Conservation (phyloP, 768 basidiomycete genomes). For the Tricholomella constricta region DNA sequence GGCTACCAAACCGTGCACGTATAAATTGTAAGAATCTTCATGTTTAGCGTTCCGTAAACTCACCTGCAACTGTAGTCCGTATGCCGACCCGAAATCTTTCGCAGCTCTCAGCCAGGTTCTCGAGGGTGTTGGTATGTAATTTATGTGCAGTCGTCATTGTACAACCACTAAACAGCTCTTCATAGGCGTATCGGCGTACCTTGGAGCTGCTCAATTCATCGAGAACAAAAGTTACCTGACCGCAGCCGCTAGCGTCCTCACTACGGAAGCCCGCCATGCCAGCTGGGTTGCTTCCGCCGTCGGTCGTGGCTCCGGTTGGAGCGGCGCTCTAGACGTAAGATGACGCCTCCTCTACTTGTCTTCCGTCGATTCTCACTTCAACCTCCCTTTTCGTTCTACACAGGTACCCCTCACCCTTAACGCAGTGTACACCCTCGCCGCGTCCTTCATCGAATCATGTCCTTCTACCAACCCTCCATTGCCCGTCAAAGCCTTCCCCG, state of each 20-base stretch:
- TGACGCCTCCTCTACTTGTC: conserved; percentile 7
- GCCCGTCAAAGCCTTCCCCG: conserved; percentile 54
- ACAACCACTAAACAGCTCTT: not conserved
- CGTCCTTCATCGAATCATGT: conserved; percentile 54
- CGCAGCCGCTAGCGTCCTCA: conserved; percentile 56
- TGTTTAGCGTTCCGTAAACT: not conserved
- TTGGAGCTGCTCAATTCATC: conserved; percentile 54
- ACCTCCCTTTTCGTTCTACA: not conserved
- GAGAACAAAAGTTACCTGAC: conserved; percentile 47
- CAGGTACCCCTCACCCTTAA: conserved; percentile 34
- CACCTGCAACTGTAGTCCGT: conserved; percentile 36
- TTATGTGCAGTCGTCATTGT: not conserved
- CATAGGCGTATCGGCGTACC: conserved; percentile 49
- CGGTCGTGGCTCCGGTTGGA: conserved; percentile 47
- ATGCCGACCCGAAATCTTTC: conserved; percentile 51
- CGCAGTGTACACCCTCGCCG: conserved; percentile 40
- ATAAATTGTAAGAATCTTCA: conserved; percentile 49
- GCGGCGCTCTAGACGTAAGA: conserved; percentile 49
- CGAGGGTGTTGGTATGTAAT: conserved; percentile 49
- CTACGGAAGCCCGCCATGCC: conserved; percentile 61
- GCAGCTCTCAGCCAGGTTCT: conserved; percentile 51
- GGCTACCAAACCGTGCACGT: conserved; percentile 58
- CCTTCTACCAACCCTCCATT: conserved; percentile 55
- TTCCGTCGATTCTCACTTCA: conserved; percentile 16
- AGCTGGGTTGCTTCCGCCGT: conserved; percentile 54